Evolutionary conservation across 2,329 filamentous ascomycete genomes (phyloP), one percentile per base, ranked within the genome.

Genomic region (Sclerotinia minor): DNA sequence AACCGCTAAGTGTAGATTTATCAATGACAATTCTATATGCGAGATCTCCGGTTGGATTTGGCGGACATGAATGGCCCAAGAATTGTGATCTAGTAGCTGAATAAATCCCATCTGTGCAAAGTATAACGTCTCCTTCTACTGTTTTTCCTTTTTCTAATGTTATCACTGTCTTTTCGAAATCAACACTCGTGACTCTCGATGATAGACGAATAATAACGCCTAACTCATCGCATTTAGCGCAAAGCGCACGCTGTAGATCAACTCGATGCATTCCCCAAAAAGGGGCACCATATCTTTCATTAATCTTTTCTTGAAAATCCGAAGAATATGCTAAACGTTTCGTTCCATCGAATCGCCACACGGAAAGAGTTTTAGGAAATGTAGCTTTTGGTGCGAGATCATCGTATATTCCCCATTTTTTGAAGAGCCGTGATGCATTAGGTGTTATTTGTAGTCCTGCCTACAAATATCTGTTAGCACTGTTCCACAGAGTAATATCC

Each of bases 71-170:
- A 0, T 74, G 77, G 0, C 80, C 81, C 0, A 85, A 75, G 21
- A 85, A 82, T 3, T 78, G 77, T 63, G 82, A 80, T 0, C 87
- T 81, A 55, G 83, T 86, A 17, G 79, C 79, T 2, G 86, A 89
- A 85, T 87, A 89, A 0, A 90, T 77, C 0, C 88, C 88, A 70
- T 91, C 89, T 0, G 87, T 86, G 0, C 82, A 87, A 1, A 91
- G 80, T 6, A 91, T 78, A 8, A 90, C 76, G 71, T 90, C 86
- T 2, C 81, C 84, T 0, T 76, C 75, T 2, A 80, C 79, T 1
- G 72, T 76, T 5, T 79, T 76, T 0, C 72, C 72, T 2, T 47
- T 64, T 15, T 72, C 69, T 7, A 75, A 59, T 32, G 58, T 73
- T 3, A 75, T 71, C 5, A 65, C 53, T 21, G 69, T 68, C 26